Conservation (phyloP, 2,329 filamentous ascomycete species). For the Ophiosphaerella herpotricha region DNA sequence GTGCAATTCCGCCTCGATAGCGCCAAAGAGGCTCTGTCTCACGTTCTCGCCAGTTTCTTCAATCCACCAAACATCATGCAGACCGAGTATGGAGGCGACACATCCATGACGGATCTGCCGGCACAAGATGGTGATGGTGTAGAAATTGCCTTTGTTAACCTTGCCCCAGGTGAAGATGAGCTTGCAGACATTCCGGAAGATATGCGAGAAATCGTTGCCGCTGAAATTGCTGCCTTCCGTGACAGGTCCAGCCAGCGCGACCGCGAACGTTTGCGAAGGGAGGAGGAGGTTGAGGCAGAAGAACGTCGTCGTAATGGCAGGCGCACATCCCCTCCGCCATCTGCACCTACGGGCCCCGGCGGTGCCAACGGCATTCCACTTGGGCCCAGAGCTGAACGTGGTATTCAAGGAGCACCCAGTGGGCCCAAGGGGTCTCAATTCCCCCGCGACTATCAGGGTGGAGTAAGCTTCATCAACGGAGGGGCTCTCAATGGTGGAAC, state of each 20-base stretch:
- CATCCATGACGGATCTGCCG: slow-evolving; percentile 66
- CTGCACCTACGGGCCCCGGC: slow-evolving; percentile 64
- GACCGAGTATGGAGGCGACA: slow-evolving; percentile 68
- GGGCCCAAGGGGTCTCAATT: slow-evolving; percentile 70
- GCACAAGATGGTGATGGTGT: slow-evolving; percentile 64
- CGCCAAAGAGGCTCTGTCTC: slow-evolving; percentile 69
- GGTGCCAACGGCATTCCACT: slow-evolving; percentile 76
- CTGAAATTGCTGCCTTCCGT: slow-evolving; percentile 91
- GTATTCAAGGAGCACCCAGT: slow-evolving; percentile 75
- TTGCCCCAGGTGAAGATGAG: slow-evolving; percentile 79
- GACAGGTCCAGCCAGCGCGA: slow-evolving; percentile 89
- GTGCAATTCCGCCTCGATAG: slow-evolving; percentile 71
- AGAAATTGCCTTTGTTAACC: slow-evolving; percentile 87
- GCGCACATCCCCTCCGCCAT: slow-evolving; percentile 70
- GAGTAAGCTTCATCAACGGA: slow-evolving; percentile 82
- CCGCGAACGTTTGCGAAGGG: slow-evolving; percentile 80
- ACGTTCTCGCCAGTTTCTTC: slow-evolving; percentile 72
- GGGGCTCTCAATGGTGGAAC: slow-evolving; percentile 65
- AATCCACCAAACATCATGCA: slow-evolving; percentile 58
- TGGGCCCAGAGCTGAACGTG: slow-evolving; percentile 67
- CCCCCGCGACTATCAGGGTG: slow-evolving; percentile 74
- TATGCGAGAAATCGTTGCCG: slow-evolving; percentile 92
- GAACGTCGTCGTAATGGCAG: slow-evolving; percentile 75
- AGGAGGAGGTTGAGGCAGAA: slow-evolving; percentile 89
- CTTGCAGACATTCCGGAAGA: slow-evolving; percentile 93